Percentiles rank a stretch among this genome's conserved stretches.
Conservation (phyloP, 1,284 basidiomycete species). For the Moesziomyces parantarcticus region DNA sequence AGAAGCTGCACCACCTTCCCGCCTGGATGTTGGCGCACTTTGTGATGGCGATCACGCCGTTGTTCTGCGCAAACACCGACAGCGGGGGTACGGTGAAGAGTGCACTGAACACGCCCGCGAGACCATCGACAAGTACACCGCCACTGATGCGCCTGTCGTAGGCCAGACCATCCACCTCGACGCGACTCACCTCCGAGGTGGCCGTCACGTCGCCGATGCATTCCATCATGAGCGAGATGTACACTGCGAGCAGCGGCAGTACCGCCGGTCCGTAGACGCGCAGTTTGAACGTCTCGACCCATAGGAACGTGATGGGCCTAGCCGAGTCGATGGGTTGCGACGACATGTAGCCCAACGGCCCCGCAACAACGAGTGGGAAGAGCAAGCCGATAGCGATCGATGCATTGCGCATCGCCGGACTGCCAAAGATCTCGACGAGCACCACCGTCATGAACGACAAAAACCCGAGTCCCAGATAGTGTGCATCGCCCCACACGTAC, state of each 20-base stretch:
- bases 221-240: constrained; percentile 77
- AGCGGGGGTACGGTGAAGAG: constrained; percentile 81
- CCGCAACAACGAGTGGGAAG: constrained; percentile 54
- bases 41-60: constrained; percentile 71
- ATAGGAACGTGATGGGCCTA: constrained; percentile 63
- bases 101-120: constrained; percentile 76
- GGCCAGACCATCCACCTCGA: constrained; percentile 67
- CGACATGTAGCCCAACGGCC: constrained; percentile 55
- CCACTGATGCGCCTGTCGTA: constrained; percentile 85
- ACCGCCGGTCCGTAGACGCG: constrained; percentile 82
- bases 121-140: constrained; percentile 79
- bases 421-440: constrained; percentile 78
- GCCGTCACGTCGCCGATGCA: constrained; percentile 88
- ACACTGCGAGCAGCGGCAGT: constrained; percentile 83
- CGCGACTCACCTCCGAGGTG: constrained; percentile 80
- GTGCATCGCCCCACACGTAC: constrained; percentile 77
- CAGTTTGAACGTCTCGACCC: constrained; percentile 83
- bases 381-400: constrained; percentile 68
- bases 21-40: constrained; percentile 58
- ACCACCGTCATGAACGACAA: constrained; percentile 82
- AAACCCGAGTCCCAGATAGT: constrained; percentile 87
- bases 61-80: constrained; percentile 87
- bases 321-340: constrained; percentile 44
- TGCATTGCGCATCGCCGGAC: constrained; percentile 79
- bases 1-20: constrained; percentile 56